Conservation (phyloP, 108 stramenopile species). For the Aurantiochytrium sp. region DNA sequence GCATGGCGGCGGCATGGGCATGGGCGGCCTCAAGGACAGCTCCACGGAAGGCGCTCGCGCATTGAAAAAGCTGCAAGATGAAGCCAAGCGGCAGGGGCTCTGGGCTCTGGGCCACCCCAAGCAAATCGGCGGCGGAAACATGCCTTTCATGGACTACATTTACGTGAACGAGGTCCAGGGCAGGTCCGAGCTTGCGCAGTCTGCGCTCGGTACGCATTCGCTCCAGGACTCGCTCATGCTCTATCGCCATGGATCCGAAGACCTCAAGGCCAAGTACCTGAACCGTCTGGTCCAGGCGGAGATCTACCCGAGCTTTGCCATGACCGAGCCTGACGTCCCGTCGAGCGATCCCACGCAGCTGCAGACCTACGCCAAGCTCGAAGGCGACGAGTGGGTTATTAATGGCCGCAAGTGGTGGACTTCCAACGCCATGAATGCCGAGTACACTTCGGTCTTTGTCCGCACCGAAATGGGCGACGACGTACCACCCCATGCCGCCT, state of each 20-base stretch:
- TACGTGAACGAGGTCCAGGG: constrained; percentile 16
- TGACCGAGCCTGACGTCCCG: constrained; percentile 91
- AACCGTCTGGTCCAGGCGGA: constrained; percentile 65
- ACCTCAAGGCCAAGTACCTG: constrained; percentile 65
- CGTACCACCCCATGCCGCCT: neutral
- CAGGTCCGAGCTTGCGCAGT: neutral
- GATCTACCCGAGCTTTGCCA: constrained; percentile 76
- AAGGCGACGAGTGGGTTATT: neutral
- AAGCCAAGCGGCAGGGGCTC: neutral
- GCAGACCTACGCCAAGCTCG: neutral
- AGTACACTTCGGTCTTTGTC: constrained; percentile 72
- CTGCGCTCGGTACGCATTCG: neutral
- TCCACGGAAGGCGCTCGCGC: neutral
- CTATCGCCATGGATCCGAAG: constrained; percentile 52
- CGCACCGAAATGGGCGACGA: constrained; percentile 16
- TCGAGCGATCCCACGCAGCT: constrained; percentile 85
- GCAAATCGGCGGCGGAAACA: neutral
- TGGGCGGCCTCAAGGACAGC: constrained; percentile 3
- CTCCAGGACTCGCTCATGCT: constrained; percentile 11
- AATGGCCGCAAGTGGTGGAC: constrained; percentile 45
- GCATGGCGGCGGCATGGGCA: constrained; percentile 12
- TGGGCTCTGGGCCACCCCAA: constrained; percentile 17
- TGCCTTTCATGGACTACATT: constrained; percentile 13
- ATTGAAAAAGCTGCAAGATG: neutral
- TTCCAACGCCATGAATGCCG: constrained; percentile 67